Evolutionary conservation across 495 filamentous ascomycete species (phyloP), one percentile per base, ranked within the genome.

Genomic region (Trichoderma reesei): DNA sequence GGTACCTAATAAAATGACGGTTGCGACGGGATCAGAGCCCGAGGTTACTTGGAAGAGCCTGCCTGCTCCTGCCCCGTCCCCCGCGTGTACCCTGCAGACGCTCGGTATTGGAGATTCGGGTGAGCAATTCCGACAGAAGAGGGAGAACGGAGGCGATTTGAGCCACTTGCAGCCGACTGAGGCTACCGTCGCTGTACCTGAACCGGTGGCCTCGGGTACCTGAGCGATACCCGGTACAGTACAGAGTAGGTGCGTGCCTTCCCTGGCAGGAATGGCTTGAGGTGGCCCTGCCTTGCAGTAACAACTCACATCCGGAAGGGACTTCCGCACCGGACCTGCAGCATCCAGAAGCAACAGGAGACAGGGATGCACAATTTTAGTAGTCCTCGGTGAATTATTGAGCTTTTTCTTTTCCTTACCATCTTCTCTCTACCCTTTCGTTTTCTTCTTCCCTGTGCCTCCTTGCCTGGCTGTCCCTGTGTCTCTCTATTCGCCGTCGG

Each of bases 291-390:
- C 20, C 51, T 31, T 26, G 51, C 20, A 18, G 44, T 56, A 56
- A 56, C 51, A 56, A 33, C 51, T 56, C 51, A 56, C 51, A 33
- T 56, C 51, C 51, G 51, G 51, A 56, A 56, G 10, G 51, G 33
- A 34, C 51, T 34, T 56, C 51, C 51, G 51, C 34, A 56, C 51
- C 51, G 33, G 26, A 26, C 26, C 26, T 26, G 26, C 26, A 26
- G 26, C 26, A 26, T 26, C 26, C 26, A 26, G 51, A 20, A 56
- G 51, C 26, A 11, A 11, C 51, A 31, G 51, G 51, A 9, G 51
- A 10, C 51, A 31, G 31, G 51, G 51, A 56, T 56, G 26, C 26
- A 26, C 26, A 26, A 26, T 26, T 26, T 26, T 26, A 26, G 26
- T 33, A 34, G 13, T 56, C 3, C 51, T 56, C 51, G 51, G 51